Evolutionary conservation across 2,329 filamentous ascomycete species (phyloP).

Genomic region (Penicillium sp.): DNA sequence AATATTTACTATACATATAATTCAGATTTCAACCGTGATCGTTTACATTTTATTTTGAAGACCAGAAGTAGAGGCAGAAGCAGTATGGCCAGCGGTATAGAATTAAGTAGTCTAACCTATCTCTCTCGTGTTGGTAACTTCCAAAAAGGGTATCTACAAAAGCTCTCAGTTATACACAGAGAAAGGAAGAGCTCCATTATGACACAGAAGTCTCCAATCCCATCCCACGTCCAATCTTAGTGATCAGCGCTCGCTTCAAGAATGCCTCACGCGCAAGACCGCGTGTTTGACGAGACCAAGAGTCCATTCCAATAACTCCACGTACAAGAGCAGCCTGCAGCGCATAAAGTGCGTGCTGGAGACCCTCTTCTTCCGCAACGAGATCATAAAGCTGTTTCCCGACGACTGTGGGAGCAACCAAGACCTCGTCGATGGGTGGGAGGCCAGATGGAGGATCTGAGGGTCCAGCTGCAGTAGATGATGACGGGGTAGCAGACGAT

Average conservation of each 20-base stretch:
- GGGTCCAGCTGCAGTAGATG: slow-evolving; percentile 26
- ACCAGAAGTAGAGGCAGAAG: neutral
- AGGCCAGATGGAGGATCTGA: slow-evolving; percentile 44
- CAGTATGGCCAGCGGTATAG: neutral
- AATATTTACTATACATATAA: too few relatives aligned
- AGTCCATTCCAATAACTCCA: slow-evolving; percentile 46
- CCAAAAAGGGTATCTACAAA: neutral
- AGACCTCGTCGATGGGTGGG: slow-evolving; percentile 81
- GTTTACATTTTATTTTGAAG: too few relatives aligned
- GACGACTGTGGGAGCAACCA: slow-evolving; percentile 92
- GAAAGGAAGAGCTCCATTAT: neutral
- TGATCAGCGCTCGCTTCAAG: slow-evolving; percentile 46
- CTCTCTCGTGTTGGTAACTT: neutral
- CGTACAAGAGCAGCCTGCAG: slow-evolving; percentile 47
- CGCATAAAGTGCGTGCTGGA: slow-evolving; percentile 81
- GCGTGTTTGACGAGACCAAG: slow-evolving; percentile 49
- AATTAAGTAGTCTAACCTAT: neutral
- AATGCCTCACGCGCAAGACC: slow-evolving; percentile 51
- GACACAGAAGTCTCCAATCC: slow-evolving; percentile 30
- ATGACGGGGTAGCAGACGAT: slow-evolving; percentile 17
- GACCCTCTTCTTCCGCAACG: slow-evolving; percentile 82
- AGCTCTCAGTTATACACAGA: neutral
- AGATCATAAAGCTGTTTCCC: slow-evolving; percentile 88
- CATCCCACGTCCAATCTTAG: slow-evolving; percentile 49
- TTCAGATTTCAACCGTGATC: too few relatives aligned